Base-by-base conservation (phyloP, 176 grass and related monocot genomes). In the Ensete glaucum region DNA sequence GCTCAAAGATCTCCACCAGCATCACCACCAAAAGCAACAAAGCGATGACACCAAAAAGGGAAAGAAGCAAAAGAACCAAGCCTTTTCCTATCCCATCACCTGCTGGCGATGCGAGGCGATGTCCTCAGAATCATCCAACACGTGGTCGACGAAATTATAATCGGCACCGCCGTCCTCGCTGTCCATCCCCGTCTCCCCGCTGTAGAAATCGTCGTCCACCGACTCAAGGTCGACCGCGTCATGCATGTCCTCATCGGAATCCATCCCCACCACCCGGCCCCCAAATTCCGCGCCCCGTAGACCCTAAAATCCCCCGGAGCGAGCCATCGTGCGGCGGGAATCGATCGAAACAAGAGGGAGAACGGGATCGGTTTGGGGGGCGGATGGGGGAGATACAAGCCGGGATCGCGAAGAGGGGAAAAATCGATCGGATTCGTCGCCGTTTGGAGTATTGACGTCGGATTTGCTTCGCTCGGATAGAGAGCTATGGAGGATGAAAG, bases 221-320 rank as follows among this genome's bases (percentile, higher is more conserved):
- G 85, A 89, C 76, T 85, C 87, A 1, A 75, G 54, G 50, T 79
- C 85, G 81, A 87, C 89, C 3, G 96, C 96, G 66, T 95, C 96
- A 76, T 91, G 91, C 96, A 99, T 95, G 70, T 99, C 88, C 67
- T 99, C 96, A 86, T 99, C 91, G 60, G 96, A 91, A 73, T 95
- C 88, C 96, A 99, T 95, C 74, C 43, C 73, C 12, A 4, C 55
- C 49, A 12, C 24, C 52, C 66, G 19, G 53, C 4, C 68, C 63
- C 71, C 66, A 80, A 78, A 67, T 77, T 53, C 83, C 72, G 69
- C 71, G 55, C 71, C 81, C 86, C 21, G 64, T 15, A 20, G 54
- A 73, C 78, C 68, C 78, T 80, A 80, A 48, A 80, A 64, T 53
- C 57, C 78, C 22, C 57, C 78, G 58, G 21, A 50, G 43, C 43